Evolutionary conservation across 495 filamentous ascomycete species (phyloP), one percentile per base, ranked within the genome.

Genomic region (Penicillium steckii): DNA sequence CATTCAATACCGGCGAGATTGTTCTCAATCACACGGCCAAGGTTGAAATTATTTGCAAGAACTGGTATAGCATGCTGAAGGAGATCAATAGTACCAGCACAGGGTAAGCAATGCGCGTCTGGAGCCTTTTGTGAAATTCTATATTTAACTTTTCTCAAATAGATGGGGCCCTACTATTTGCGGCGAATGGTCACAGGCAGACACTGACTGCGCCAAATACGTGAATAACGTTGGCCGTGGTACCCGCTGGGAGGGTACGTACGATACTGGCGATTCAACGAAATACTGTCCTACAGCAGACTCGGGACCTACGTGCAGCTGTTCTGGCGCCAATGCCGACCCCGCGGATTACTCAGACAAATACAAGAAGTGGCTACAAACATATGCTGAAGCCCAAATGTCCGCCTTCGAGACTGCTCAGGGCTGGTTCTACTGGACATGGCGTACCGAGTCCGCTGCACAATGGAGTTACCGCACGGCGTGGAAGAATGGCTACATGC

Each of bases 351-450:
- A 91, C 75, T 82, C 80, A 35, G 71, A 75, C 37, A 71, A 70
- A 8, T 99, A 99, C 72, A 96, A 95, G 70, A 69, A 84, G 54
- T 97, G 90, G 73, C 73, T 99, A 53, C 80, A 79, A 59, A 88
- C 86, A 64, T 97, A 97, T 72, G 93, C 94, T 19, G 87, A 96
- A 70, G 93, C 91, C 33, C 95, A 99, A 74, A 97, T 99, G 90
- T 72, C 80, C 13, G 87, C 84, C 24, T 99, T 96, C 55, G 91
- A 96, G 68, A 82, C 84, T 38, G 89, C 87, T 6, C 92, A 88
- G 85, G 95, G 95, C 42, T 97, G 95, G 94, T 92, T 96, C 72
- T 97, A 97, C 73, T 99, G 95, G 95, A 96, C 91, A 19, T 91
- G 87, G 89, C 73, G 83, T 52, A 91, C 87, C 3, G 86, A 91